Conservation (phyloP, 2,329 filamentous ascomycete genomes). For the Penicillium decumbens region DNA sequence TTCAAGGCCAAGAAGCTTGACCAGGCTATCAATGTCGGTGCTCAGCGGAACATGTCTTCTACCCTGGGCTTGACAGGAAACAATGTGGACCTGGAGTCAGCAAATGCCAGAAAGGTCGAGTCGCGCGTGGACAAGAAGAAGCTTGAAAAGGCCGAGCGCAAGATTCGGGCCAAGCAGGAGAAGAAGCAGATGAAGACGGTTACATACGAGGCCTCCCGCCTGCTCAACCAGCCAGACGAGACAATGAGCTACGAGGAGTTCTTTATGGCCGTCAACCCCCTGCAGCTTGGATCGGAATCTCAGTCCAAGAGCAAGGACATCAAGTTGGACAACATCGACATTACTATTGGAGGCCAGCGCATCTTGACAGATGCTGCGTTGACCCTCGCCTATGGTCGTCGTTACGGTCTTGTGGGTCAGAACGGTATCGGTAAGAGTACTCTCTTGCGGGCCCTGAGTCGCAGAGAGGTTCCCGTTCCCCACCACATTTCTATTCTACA, state of each 20-base stretch:
- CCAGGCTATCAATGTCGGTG: slow-evolving; percentile 89
- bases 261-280: slow-evolving; percentile 98
- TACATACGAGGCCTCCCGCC: slow-evolving; percentile 88
- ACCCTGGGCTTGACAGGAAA: slow-evolving; percentile 82
- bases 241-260: slow-evolving; percentile 97
- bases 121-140: slow-evolving; percentile 98
- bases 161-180: slow-evolving; percentile 96
- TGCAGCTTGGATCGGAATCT: slow-evolving; percentile 70
- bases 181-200: slow-evolving; percentile 98
- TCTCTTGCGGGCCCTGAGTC: slow-evolving; percentile 82
- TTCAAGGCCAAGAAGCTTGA: slow-evolving; percentile 80
- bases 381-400: slow-evolving; percentile 83
- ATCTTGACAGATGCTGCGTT: slow-evolving; percentile 88
- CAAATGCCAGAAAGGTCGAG: slow-evolving; percentile 88
- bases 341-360: slow-evolving; percentile 80
- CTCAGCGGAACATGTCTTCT: slow-evolving; percentile 92
- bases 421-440: slow-evolving; percentile 99
- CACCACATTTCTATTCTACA: slow-evolving; percentile 98
- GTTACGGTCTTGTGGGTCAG: slow-evolving; percentile 96
- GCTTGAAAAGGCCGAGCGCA: slow-evolving; percentile 95
- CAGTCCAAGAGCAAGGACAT: slow-evolving; percentile 95
- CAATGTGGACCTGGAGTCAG: slow-evolving; percentile 86
- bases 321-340: slow-evolving; percentile 93
- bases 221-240: slow-evolving; percentile 77
- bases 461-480: slow-evolving; percentile 89